Percentiles rank a stretch among this genome's conserved stretches.
These are phyloP conservation scores for Starmera quercuum DNA, from an alignment of 805 yeast species.

Conservation along the genomic window DNA sequence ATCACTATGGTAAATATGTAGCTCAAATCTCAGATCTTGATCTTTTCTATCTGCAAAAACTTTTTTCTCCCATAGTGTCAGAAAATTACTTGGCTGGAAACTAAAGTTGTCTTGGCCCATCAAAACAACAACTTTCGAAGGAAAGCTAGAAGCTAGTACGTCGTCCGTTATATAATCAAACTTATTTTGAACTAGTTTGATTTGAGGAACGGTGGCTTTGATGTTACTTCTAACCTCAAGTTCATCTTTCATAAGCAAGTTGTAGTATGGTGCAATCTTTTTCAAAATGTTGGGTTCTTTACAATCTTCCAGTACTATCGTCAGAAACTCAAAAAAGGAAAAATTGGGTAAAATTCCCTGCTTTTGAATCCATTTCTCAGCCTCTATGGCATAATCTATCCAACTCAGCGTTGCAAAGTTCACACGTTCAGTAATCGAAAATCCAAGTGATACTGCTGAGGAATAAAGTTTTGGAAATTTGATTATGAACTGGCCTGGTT, in stretches of 20 bases:
- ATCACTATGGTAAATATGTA: conserved; percentile 44
- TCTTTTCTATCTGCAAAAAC: conserved; percentile 4
- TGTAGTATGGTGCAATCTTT: conserved; percentile 26
- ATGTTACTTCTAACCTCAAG: conserved; percentile 31
- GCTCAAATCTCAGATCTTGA: conserved; percentile 28
- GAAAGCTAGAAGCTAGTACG: conserved; percentile 40
- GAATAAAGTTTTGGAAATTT: conserved; percentile 51
- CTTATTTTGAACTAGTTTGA: conserved; percentile 26
- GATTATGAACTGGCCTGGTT: conserved; percentile 53
- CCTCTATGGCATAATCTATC: conserved; percentile 41
- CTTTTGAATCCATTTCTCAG: conserved; percentile 41
- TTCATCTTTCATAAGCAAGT: conserved; percentile 32
- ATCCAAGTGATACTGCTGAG: conserved; percentile 44
- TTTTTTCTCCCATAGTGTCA: conserved; percentile 8
- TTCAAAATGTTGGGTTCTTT: conserved; percentile 31
- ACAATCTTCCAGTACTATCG: conserved; percentile 34
- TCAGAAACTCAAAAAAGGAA: conserved; percentile 39
- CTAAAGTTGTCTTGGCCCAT: conserved; percentile 23
- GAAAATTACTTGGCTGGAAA: conserved; percentile 25
- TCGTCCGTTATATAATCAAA: conserved; percentile 47
- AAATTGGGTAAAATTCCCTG: conserved; percentile 46
- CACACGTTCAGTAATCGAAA: conserved; percentile 46
- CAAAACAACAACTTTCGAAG: conserved; percentile 42
- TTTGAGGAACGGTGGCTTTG: conserved; percentile 21
- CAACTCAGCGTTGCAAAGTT: conserved; percentile 51